Evolutionary conservation across 441 rosid genomes (phyloP).

Genomic region (Hypseocharis bilobata): DNA sequence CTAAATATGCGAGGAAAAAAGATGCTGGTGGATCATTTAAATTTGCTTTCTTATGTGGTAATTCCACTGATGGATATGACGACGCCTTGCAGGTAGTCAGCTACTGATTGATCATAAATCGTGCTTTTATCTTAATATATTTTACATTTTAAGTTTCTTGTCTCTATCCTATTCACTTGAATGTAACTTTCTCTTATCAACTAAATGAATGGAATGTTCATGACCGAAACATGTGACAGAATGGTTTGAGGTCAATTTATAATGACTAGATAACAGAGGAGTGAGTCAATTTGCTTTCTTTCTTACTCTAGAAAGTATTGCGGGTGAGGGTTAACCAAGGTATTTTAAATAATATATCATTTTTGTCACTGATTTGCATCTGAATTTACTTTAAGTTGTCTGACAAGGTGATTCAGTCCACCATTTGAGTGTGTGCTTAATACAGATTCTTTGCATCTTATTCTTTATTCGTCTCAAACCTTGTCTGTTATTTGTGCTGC

Average conservation of each 20-base stretch:
- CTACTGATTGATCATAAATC: constrained; percentile 13
- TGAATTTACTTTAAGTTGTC: constrained; percentile 5
- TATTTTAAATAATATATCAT: background rate
- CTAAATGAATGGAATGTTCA: background rate
- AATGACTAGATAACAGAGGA: background rate
- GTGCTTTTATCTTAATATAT: background rate
- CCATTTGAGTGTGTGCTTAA: background rate
- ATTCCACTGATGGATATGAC: constrained; percentile 57
- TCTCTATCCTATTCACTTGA: background rate
- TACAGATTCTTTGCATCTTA: background rate
- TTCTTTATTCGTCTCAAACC: background rate
- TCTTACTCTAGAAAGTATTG: too few relatives aligned
- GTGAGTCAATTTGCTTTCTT: background rate
- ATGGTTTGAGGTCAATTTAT: background rate
- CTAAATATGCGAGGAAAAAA: constrained; percentile 61
- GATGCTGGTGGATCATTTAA: constrained; percentile 51
- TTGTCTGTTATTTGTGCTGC: background rate
- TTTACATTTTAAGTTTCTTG: constrained; percentile 13
- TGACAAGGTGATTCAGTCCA: constrained; percentile 10
- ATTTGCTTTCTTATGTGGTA: constrained; percentile 75
- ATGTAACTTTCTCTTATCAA: background rate
- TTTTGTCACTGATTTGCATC: background rate
- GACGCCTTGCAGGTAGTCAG: constrained; percentile 66
- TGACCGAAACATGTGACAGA: background rate
- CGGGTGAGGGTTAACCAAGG: background rate